A percentile compares a stretch with the other conserved stretches of the same genome.
Evolutionary conservation across 2,329 filamentous ascomycete species (phyloP).

Genomic region (Cytospora piceae): DNA sequence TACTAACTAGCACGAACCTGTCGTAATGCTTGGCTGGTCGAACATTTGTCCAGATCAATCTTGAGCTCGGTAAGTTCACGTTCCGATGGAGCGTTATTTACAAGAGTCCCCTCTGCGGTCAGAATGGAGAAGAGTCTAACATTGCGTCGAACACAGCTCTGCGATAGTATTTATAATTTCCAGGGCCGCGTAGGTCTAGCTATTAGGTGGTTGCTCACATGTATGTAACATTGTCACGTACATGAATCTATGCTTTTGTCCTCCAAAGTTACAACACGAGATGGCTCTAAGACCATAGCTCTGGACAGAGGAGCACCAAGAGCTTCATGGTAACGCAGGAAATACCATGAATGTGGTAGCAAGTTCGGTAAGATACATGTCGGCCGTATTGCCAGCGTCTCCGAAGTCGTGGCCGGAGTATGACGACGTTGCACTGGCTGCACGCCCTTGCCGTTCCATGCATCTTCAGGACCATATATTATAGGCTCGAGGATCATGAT

Average conservation of each 20-base stretch:
- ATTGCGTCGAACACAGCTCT: neutral
- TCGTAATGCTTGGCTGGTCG: too few species aligned
- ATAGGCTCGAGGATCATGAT: neutral
- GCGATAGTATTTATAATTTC: neutral
- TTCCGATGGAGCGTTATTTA: too few species aligned
- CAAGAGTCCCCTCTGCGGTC: too few species aligned
- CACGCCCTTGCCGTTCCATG: neutral
- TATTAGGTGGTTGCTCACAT: neutral
- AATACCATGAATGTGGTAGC: neutral
- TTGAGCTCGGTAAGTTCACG: too few species aligned
- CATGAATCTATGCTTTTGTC: neutral
- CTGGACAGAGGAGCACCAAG: neutral
- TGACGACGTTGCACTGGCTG: neutral
- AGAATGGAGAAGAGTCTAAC: too few species aligned
- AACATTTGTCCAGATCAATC: too few species aligned
- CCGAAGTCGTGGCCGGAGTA: neutral
- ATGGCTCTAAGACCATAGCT: neutral
- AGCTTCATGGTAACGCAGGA: neutral
- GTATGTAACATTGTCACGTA: neutral
- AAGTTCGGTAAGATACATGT: neutral
- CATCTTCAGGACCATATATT: neutral
- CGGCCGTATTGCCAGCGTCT: neutral
- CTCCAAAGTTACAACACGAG: neutral
- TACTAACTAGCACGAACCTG: too few species aligned
- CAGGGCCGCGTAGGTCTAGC: too few species aligned